These are phyloP conservation scores for Pseudocohnilembus persalinus DNA, from an alignment of 169 alveolate genomes.

Conservation along the genomic window DNA sequence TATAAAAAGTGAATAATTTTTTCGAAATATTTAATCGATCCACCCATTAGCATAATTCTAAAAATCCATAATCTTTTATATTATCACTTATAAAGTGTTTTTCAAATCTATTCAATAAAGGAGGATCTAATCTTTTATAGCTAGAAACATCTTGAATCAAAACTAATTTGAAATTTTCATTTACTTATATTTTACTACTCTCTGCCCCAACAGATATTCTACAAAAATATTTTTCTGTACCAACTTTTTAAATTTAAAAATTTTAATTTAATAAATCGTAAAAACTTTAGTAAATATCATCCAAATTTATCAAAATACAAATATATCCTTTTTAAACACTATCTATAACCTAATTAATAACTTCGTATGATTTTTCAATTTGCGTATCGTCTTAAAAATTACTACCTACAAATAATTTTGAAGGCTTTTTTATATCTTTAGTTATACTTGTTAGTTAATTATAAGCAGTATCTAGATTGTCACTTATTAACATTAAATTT, in stretches of 20 bases:
- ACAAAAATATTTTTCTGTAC: conserved; percentile 48
- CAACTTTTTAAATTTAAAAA: background rate
- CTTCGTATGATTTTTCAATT: conserved; percentile 46
- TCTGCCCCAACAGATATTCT: conserved; percentile 55
- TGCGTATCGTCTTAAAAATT: conserved; percentile 54
- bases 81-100: conserved; percentile 37
- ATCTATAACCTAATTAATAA: conserved; percentile 50
- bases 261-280: conserved; percentile 68
- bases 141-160: conserved; percentile 33
- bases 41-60: background rate
- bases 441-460: background rate
- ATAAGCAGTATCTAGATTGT: background rate
- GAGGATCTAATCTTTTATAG: conserved; percentile 56
- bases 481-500: background rate
- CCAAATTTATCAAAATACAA: conserved; percentile 49
- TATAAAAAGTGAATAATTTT: background rate
- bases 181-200: conserved; percentile 46
- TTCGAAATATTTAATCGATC: too few relatives aligned
- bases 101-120: conserved; percentile 69
- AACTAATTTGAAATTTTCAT: conserved; percentile 49
- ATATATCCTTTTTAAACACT: conserved; percentile 62
- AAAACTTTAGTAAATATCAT: conserved; percentile 59
- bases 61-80: background rate
- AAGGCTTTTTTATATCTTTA: background rate
- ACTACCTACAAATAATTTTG: conserved; percentile 54